Conservation (phyloP, 176 grass and related monocot genomes). For the Panicum miliaceum region DNA sequence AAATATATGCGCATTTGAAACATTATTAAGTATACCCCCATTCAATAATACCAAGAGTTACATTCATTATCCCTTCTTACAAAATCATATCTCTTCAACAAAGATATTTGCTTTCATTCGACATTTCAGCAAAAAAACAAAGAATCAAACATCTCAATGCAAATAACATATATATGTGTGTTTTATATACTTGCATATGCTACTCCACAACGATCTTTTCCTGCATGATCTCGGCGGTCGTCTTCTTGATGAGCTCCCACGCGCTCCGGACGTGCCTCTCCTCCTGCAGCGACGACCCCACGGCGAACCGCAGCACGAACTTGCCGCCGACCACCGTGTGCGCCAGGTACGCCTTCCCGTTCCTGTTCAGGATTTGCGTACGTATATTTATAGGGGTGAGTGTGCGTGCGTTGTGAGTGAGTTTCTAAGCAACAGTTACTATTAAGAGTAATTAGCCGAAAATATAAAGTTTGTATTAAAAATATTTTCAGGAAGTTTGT, state of each 20-base stretch:
- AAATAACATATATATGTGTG: not conserved
- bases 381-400: no score
- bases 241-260: conserved; percentile 54
- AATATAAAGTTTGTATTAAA: no score
- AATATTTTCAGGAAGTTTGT: no score
- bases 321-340: conserved; percentile 48
- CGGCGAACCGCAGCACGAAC: conserved; percentile 53
- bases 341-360: conserved; percentile 35
- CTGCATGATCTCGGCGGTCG: conserved; percentile 4
- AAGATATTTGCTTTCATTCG: no score
- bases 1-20: not conserved
- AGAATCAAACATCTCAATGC: not conserved
- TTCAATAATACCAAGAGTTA: no score
- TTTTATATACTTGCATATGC: not conserved
- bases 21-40: not conserved
- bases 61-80: no score
- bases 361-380: conserved; percentile 44
- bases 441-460: no score
- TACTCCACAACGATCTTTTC: not conserved
- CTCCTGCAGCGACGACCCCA: conserved; percentile 52
- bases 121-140: not conserved
- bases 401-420: no score
- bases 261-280: conserved; percentile 45
- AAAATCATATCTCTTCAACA: no score
- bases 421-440: no score